Evolutionary conservation across 2,329 filamentous ascomycete species (phyloP).

Genomic region (Colletotrichum phormii): DNA sequence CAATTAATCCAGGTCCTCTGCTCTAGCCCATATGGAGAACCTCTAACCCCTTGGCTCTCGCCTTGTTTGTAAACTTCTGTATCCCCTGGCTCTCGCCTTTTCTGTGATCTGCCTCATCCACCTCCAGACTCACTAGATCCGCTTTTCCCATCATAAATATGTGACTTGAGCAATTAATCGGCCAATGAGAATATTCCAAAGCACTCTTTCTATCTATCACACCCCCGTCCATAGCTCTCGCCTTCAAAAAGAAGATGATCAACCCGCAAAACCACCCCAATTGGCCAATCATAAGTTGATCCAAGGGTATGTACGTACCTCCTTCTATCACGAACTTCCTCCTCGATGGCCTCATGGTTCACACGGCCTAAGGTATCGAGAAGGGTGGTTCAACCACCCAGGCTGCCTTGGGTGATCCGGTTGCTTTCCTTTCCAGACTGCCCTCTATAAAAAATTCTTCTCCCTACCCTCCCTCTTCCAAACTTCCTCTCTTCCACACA

Average conservation of each 20-base stretch:
- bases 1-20: no score
- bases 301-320: background rate
- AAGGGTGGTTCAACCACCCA: background rate
- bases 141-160: no score
- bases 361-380: background rate
- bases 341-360: background rate
- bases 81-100: no score
- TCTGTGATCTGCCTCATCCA: no score
- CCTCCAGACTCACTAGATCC: no score
- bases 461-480: background rate
- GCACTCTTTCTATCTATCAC: background rate
- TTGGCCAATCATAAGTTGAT: background rate
- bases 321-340: background rate
- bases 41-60: no score
- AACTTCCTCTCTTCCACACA: background rate
- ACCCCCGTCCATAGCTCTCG: background rate
- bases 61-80: no score
- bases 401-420: background rate
- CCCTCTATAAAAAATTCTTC: background rate
- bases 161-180: background rate
- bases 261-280: background rate
- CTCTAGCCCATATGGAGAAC: no score
- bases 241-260: background rate
- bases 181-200: background rate
- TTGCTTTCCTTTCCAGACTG: background rate